Conservation (phyloP, 2,329 filamentous ascomycete genomes). For the Akanthomyces lecanii region DNA sequence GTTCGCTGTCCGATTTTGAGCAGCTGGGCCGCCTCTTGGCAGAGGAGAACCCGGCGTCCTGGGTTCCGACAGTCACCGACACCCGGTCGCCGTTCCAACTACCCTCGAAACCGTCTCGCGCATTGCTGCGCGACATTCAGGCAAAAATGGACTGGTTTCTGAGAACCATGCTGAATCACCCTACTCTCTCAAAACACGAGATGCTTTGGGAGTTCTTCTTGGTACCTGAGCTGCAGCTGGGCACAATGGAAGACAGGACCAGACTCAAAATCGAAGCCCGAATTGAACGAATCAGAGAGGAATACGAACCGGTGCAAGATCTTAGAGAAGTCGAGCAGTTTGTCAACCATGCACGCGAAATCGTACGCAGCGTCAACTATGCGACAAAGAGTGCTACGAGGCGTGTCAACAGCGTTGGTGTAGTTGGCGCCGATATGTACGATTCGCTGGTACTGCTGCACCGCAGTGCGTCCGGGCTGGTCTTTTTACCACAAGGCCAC, state of each 20-base stretch:
- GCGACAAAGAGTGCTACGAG: slow-evolving; percentile 79
- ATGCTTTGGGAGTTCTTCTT: slow-evolving; percentile 99
- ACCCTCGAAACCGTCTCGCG: slow-evolving; percentile 83
- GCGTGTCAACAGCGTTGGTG: slow-evolving; percentile 68
- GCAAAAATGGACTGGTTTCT: slow-evolving; percentile 82
- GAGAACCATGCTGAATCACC: slow-evolving; percentile 78
- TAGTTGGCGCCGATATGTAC: slow-evolving; percentile 60
- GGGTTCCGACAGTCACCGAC: slow-evolving; percentile 76
- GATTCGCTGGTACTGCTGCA: slow-evolving; percentile 58
- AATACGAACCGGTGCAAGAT: slow-evolving; percentile 79
- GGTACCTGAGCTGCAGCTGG: slow-evolving; percentile 85
- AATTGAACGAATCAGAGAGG: slow-evolving; percentile 79
- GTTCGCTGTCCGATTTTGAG: slow-evolving; percentile 86
- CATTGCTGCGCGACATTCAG: slow-evolving; percentile 83
- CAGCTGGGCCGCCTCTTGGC: slow-evolving; percentile 78
- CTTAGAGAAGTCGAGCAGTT: slow-evolving; percentile 90
- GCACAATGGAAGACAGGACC: slow-evolving; percentile 86
- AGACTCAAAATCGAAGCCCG: slow-evolving; percentile 80
- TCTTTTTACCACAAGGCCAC: slow-evolving; percentile 66
- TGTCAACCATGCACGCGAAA: slow-evolving; percentile 83
- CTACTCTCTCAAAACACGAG: slow-evolving; percentile 92
- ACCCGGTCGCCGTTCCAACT: slow-evolving; percentile 88
- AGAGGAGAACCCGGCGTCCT: slow-evolving; percentile 90
- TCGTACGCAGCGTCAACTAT: slow-evolving; percentile 78
- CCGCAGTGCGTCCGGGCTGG: slow-evolving; percentile 49